Evolutionary conservation across 139 green algal genomes (phyloP).

Genomic region (Chlorella ohadii): DNA sequence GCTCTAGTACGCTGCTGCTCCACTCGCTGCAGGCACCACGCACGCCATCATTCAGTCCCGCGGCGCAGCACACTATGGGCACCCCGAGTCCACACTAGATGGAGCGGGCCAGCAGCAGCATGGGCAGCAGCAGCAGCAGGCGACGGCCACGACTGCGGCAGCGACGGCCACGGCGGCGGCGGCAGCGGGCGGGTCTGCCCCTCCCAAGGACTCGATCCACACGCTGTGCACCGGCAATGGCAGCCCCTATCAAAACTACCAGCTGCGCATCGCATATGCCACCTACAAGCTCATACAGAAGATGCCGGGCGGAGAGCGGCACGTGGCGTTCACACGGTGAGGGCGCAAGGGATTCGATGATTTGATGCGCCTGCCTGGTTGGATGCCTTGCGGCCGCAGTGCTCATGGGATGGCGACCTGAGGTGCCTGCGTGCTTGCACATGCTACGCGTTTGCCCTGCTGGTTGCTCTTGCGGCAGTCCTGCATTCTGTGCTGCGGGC

Average conservation of each 20-base stretch:
- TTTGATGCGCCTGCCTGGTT: no score
- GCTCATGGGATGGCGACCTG: no score
- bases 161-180: neutral
- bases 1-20: no score
- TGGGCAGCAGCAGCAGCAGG: neutral
- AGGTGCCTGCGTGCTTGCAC: no score
- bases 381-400: no score
- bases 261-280: slow-evolving; percentile 62
- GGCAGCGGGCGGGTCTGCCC: neutral
- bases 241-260: slow-evolving; percentile 81
- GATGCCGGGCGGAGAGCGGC: slow-evolving; percentile 77
- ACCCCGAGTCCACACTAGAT: no score
- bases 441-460: no score
- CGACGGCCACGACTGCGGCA: neutral
- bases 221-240: slow-evolving; percentile 84
- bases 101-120: neutral
- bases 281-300: slow-evolving; percentile 78
- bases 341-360: no score
- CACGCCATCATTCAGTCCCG: slow-evolving; percentile 19
- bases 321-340: slow-evolving; percentile 75
- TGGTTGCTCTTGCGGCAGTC: no score
- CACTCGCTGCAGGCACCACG: slow-evolving; percentile 10
- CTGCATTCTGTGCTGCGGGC: no score
- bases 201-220: neutral
- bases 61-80: neutral